Evolutionary conservation across 768 basidiomycete species (phyloP).

Genomic region (Boletus tylopilopsis): DNA sequence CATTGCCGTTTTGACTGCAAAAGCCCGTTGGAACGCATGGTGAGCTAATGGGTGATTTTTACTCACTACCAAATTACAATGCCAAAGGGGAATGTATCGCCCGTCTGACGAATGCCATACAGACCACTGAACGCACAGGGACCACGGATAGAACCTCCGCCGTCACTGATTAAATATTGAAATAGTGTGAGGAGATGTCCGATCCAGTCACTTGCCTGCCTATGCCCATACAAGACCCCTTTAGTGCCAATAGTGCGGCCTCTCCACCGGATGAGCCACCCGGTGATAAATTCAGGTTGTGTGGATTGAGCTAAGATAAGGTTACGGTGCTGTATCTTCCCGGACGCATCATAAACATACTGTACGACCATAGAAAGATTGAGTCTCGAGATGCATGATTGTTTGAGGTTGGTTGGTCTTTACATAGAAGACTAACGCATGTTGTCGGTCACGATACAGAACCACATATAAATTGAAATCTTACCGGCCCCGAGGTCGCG

Average conservation of each 20-base stretch:
- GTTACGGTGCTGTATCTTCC: not conserved
- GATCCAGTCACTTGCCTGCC: conserved; percentile 32
- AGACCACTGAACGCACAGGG: conserved; percentile 36
- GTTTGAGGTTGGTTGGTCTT: conserved; percentile 43
- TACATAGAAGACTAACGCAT: conserved; percentile 37
- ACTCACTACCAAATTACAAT: conserved; percentile 19
- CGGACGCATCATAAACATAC: conserved; percentile 2
- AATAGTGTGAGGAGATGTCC: not conserved
- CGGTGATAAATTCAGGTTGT: conserved; percentile 39
- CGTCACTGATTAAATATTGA: conserved; percentile 18
- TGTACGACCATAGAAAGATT: conserved; percentile 33
- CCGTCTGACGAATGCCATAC: conserved; percentile 40
- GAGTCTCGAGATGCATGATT: conserved; percentile 37
- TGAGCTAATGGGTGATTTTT: no score
- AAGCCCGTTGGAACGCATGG: not conserved
- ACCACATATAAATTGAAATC: not conserved
- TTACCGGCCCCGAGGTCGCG: conserved; percentile 41
- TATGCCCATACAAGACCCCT: conserved; percentile 43
- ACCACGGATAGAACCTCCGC: conserved; percentile 38
- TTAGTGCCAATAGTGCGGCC: conserved; percentile 43
- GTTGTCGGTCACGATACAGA: conserved; percentile 3
- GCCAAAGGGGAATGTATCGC: conserved; percentile 27
- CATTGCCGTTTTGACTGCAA: conserved; percentile 25
- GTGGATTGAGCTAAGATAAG: conserved; percentile 39
- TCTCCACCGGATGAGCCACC: conserved; percentile 58